These are phyloP conservation scores for Colletotrichum viniferum DNA, from an alignment of 2,329 filamentous ascomycete genomes.

Conservation along the genomic window DNA sequence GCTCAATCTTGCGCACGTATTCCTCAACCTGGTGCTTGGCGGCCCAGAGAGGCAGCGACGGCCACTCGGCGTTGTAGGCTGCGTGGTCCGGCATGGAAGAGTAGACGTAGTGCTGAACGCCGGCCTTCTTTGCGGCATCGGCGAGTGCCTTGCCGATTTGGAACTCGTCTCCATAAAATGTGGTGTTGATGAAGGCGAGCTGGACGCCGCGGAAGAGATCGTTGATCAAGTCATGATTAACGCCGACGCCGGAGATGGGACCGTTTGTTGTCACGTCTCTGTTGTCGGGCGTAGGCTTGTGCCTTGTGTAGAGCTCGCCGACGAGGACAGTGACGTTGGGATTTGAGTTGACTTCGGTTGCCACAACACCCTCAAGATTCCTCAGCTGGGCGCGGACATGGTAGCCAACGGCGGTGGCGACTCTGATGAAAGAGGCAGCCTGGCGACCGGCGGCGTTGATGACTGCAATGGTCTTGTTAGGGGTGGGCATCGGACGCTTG, in stretches of 20 bases:
- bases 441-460: slow-evolving; percentile 97
- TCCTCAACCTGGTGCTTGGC: slow-evolving; percentile 93
- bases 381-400: slow-evolving; percentile 90
- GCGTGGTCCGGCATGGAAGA: slow-evolving; percentile 97
- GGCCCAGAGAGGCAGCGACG: slow-evolving; percentile 86
- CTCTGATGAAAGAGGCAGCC: slow-evolving; percentile 91
- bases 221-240: slow-evolving; percentile 75
- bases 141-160: slow-evolving; percentile 87
- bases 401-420: slow-evolving; percentile 92
- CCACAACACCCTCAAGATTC: slow-evolving; percentile 85
- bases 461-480: slow-evolving; percentile 84
- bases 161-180: slow-evolving; percentile 94
- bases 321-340: slow-evolving; percentile 74
- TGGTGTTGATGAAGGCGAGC: slow-evolving; percentile 96
- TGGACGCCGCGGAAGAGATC: slow-evolving; percentile 84
- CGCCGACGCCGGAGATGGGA: slow-evolving; percentile 65
- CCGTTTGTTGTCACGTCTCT: slow-evolving; percentile 72
- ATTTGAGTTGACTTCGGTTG: slow-evolving; percentile 81
- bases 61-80: slow-evolving; percentile 77
- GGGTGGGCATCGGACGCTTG: slow-evolving; percentile 62
- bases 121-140: slow-evolving; percentile 83
- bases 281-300: slow-evolving; percentile 52
- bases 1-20: slow-evolving; percentile 80
- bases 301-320: slow-evolving; percentile 66
- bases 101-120: slow-evolving; percentile 92